Evolutionary conservation across 768 basidiomycete genomes (phyloP).

Genomic region (Rhodosporidiobolus odoratus): DNA sequence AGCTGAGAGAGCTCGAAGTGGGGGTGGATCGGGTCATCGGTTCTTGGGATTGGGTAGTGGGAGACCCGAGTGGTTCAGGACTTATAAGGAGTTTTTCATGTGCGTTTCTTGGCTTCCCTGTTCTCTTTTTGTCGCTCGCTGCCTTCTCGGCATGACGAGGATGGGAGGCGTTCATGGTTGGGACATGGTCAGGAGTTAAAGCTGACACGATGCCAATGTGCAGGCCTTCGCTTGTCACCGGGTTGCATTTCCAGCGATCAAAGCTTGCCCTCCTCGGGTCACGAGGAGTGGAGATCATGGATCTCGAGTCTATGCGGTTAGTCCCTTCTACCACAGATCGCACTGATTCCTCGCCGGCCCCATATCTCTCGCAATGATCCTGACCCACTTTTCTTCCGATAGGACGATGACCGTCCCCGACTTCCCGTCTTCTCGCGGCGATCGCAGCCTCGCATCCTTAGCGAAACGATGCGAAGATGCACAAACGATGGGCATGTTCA

Average conservation of each 20-base stretch:
- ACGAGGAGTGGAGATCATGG: slow-evolving; percentile 97
- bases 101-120: background rate
- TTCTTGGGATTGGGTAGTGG: slow-evolving; percentile 62
- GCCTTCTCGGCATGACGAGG: slow-evolving; percentile 43
- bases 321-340: too few relatives aligned
- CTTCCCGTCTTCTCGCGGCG: slow-evolving; percentile 54
- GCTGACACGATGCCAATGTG: too few relatives aligned
- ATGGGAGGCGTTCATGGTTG: too few relatives aligned
- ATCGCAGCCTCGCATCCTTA: slow-evolving; percentile 60
- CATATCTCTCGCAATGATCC: background rate
- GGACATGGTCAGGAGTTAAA: too few relatives aligned
- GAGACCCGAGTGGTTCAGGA: slow-evolving; percentile 88
- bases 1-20: slow-evolving; percentile 67
- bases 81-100: slow-evolving; percentile 59
- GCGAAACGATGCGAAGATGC: slow-evolving; percentile 75
- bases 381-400: slow-evolving; percentile 51
- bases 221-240: slow-evolving; percentile 62
- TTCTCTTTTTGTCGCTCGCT: background rate
- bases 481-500: slow-evolving; percentile 82
- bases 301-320: slow-evolving; percentile 68
- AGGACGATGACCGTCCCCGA: slow-evolving; percentile 71
- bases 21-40: slow-evolving; percentile 53
- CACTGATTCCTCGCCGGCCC: background rate
- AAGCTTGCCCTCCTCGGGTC: slow-evolving; percentile 89
- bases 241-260: slow-evolving; percentile 67